Percentiles rank a stretch among this genome's conserved stretches.
These are phyloP conservation scores for Ligustrum vulgare DNA, from an alignment of 257 asterid species.

Conservation along the genomic window DNA sequence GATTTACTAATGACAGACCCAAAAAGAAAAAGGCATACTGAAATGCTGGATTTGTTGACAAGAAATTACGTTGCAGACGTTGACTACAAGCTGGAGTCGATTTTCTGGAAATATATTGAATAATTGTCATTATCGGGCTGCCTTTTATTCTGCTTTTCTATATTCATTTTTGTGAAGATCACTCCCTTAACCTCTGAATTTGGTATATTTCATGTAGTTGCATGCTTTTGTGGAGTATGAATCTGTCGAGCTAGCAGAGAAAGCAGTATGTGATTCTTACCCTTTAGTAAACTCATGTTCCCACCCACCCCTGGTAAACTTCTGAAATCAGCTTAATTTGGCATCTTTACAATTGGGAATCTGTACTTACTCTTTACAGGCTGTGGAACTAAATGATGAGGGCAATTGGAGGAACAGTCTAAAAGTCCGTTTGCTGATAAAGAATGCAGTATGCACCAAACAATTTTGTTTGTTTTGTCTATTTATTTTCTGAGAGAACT, in stretches of 20 bases:
- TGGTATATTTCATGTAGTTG: constrained; percentile 50
- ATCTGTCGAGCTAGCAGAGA: constrained; percentile 74
- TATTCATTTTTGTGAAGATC: constrained; percentile 9
- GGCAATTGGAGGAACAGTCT: constrained; percentile 88
- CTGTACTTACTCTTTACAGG: constrained; percentile 39
- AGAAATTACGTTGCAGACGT: background rate
- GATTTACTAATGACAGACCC: background rate
- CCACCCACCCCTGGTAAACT: constrained; percentile 9
- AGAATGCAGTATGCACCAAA: constrained; percentile 47
- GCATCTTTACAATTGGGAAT: constrained; percentile 11
- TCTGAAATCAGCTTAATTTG: background rate
- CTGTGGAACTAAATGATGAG: constrained; percentile 66
- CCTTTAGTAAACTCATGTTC: background rate
- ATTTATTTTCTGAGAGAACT: background rate
- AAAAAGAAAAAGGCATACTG: background rate
- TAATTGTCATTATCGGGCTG: background rate
- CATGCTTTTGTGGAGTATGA: constrained; percentile 93
- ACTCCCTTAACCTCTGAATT: constrained; percentile 20
- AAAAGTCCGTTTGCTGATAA: constrained; percentile 70
- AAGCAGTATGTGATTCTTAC: constrained; percentile 53
- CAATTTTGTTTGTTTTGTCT: background rate
- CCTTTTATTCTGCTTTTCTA: background rate
- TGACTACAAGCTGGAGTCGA: background rate
- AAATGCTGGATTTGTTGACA: background rate
- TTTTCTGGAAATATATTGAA: background rate